Evolutionary conservation across 2,329 filamentous ascomycete species (phyloP).

Genomic region (Ilyonectria destructans): DNA sequence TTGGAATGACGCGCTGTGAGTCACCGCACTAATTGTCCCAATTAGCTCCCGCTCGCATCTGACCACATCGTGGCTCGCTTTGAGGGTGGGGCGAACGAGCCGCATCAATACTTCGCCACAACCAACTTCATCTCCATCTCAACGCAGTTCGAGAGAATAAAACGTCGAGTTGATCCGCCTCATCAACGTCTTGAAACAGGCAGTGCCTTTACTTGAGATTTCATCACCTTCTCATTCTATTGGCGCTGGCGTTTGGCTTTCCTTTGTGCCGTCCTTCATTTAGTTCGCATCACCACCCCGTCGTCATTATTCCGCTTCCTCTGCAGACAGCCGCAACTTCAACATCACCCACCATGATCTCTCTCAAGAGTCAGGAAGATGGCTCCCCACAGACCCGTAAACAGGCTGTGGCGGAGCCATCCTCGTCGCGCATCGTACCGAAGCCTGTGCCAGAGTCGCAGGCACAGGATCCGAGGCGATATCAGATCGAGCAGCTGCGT

Average conservation of each 20-base stretch:
- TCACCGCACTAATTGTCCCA: conserved; percentile 20
- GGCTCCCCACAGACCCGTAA: conserved; percentile 53
- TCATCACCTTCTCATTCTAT: not conserved
- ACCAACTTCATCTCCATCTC: conserved; percentile 2
- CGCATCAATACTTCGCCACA: conserved; percentile 17
- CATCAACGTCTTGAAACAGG: not conserved
- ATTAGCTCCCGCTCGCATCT: conserved; percentile 21
- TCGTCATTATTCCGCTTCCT: conserved; percentile 22
- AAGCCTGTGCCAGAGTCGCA: conserved; percentile 79
- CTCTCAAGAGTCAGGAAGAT: conserved; percentile 52
- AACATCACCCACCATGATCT: conserved; percentile 55
- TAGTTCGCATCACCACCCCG: conserved; percentile 20
- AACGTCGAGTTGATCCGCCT: conserved; percentile 2
- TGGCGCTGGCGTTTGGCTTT: conserved; percentile 27
- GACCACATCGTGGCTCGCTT: conserved; percentile 20
- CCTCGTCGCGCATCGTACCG: conserved; percentile 68
- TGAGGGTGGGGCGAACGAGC: conserved; percentile 18
- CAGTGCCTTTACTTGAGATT: not conserved
- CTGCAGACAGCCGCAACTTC: conserved; percentile 24
- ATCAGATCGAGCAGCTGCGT: conserved; percentile 82
- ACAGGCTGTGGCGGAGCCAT: conserved; percentile 65
- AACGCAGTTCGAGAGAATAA: conserved; percentile 10
- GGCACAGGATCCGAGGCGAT: conserved; percentile 78
- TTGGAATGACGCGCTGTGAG: conserved; percentile 24
- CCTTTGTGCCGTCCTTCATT: conserved; percentile 23